Conservation (phyloP, 2,329 filamentous ascomycete species). For the Botrytis porri region DNA sequence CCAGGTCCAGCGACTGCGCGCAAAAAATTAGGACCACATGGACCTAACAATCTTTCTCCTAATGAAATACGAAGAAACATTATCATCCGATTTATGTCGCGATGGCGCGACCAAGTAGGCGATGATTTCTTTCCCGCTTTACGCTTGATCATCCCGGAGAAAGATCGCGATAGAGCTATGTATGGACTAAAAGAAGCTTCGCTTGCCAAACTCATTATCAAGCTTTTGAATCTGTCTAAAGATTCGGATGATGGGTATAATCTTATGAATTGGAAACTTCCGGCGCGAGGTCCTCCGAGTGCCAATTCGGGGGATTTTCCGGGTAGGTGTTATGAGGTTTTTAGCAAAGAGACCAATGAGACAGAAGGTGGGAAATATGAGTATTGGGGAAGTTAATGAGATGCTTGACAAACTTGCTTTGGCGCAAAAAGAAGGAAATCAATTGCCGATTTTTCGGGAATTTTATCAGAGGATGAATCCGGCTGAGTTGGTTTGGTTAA, state of each 20-base stretch:
- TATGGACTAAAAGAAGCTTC: constrained; percentile 92
- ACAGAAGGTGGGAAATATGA: constrained; percentile 71
- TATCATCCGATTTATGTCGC: constrained; percentile 79
- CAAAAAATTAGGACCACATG: constrained; percentile 52
- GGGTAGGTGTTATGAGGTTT: constrained; percentile 78
- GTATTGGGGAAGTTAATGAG: constrained; percentile 84
- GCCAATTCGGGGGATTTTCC: constrained; percentile 87
- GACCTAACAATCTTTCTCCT: constrained; percentile 58
- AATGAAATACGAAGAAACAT: constrained; percentile 77
- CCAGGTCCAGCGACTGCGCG: constrained; percentile 52
- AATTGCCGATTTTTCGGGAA: constrained; percentile 73
- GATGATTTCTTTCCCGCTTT: constrained; percentile 91
- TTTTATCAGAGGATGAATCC: constrained; percentile 93
- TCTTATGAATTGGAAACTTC: constrained; percentile 88
- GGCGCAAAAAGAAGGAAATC: constrained; percentile 76
- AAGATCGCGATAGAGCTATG: constrained; percentile 86
- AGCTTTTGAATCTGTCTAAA: constrained; percentile 86
- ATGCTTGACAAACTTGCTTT: constrained; percentile 75
- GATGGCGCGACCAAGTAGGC: constrained; percentile 86
- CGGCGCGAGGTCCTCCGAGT: constrained; percentile 61
- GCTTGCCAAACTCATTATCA: constrained; percentile 87
- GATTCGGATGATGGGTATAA: constrained; percentile 85
- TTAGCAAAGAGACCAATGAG: constrained; percentile 79
- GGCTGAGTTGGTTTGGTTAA: constrained; percentile 89
- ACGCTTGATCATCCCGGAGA: constrained; percentile 86